Evolutionary conservation across 2,329 filamentous ascomycete species (phyloP), one percentile per base, ranked within the genome.

Genomic region (Ceratocystis harringtonii): DNA sequence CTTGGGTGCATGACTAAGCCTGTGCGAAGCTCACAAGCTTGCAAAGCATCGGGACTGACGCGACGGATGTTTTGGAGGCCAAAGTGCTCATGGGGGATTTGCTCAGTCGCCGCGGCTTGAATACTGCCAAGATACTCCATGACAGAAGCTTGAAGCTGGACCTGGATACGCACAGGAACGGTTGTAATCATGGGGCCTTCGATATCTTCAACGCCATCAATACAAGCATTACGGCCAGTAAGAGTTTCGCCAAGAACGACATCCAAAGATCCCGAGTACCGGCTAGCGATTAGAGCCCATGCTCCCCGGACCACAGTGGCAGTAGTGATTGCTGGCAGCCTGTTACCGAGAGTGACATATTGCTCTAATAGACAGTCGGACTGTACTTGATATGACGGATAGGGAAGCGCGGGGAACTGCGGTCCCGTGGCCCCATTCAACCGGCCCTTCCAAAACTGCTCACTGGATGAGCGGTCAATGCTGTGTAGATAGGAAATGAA

Each of bases 11-110:
- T 76, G 0, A 83, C 79, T 1, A 85, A 71, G 6, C 81, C 78
- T 0, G 80, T 83, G 5, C 79, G 77, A 58, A 84, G 76, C 68
- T 83, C 78, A 69, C 81, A 84, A 1, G 82, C 82, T 67, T 81
- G 76, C 8, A 79, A 75, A 3, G 80, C 78, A 66, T 84, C 81
- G 0, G 77, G 74, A 69, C 80, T 82, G 12, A 85, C 72, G 25
- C 78, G 76, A 8, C 83, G 80, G 67, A 86, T 85, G 68, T 84
- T 71, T 65, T 85, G 82, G 57, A 85, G 74, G 22, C 83, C 83
- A 62, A 81, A 77, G 71, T 89, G 84, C 71, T 89, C 83, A 70
- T 87, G 80, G 0, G 84, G 81, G 5, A 87, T 85, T 69, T 83
- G 80, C 2, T 78, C 74, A 0, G 83, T 76, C 0, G 79, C 81